Evolutionary conservation across 2,329 filamentous ascomycete species (phyloP), one percentile per base, ranked within the genome.

Genomic region (Escovopsis sp.): DNA sequence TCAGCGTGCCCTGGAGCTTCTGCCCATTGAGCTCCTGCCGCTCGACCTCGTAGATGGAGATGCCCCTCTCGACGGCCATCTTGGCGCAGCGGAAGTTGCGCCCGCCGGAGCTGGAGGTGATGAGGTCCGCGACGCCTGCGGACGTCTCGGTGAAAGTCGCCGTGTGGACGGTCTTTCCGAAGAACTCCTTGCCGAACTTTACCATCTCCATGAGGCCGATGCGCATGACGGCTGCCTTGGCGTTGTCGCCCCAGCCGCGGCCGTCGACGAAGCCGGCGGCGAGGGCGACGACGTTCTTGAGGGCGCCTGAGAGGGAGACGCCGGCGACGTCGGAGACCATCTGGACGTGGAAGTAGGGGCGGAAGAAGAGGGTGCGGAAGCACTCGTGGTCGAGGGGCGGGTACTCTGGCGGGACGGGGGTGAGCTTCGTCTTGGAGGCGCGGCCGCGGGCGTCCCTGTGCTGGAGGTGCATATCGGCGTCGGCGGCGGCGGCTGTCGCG

Each of bases 201-300:
- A 96, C 86, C 81, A 95, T 94, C 65, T 98, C 91, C 52, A 95
- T 72, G 37, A 98, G 76, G 7, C 91, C 91, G 15, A 96, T 82
- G 35, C 91, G 84, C 86, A 98, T 96, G 46, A 98, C 81, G 37
- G 91, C 91, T n/a, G 91, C 87, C 68, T 98, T 96, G 50, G 89
- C 89, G 53, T 96, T 98, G 68, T 96, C 88, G 55, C 91, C 91
- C 89, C 91, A 98, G 50, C 89, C 89, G 47, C 89, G 76, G 31
- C 91, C 91, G 50, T 94, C 86, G 36, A 96, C 87, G 61, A 94
- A 98, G 44, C 91, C 91, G 29, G 91, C 88, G 5, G 87, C 89
- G 14, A 98, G 68, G 5, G 91, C 91, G 42, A 98, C 85, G 49
- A 98, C 81, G 68, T 98, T 98, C 72, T 98, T 98, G 51, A 98